Base-by-base conservation (phyloP, 441 rosid species). In the Raphanus hybrid region DNA sequence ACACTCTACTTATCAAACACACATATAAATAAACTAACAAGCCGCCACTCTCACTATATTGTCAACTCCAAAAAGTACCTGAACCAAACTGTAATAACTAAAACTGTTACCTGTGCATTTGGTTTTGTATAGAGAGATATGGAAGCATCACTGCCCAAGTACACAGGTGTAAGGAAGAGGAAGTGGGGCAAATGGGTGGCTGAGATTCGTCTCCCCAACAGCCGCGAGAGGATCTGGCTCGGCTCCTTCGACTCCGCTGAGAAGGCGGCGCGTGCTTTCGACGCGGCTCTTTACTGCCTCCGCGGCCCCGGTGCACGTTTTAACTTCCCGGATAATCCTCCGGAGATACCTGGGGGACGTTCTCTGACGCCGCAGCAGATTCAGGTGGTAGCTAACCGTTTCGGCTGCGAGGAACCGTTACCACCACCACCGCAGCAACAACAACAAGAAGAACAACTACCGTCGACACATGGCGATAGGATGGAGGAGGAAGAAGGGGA, bases 111-210 rank as follows among this genome's bases (percentile, higher is more conserved):
- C 29, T 26, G 6, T 67, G 48, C 72, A 57, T 66, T 66, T 52
- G 29, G 57, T 14, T 71, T 41, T 23, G 10, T 60, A n/a, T 23
- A 67, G 8, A 67, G 8, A 35, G 52, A 65, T 0, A 79, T 74
- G 71, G 71, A 79, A 29, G 52, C 78, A 35, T 64, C 63, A 34
- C 64, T 78, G 14, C 82, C 87, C 0, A 89, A 88, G 82, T 93
- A 88, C 85, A 93, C 81, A 14, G 98, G 98, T 3, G 97, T 93
- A 8, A 37, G 97, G 27, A 89, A 88, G 91, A 71, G 98, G 73
- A 92, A 90, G 75, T 92, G 98, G 98, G 97, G 98, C 0, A 93
- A 89, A 65, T 93, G 93, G 93, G 98, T 93, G 76, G 91, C 97
- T 2, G 98, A 94, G 82, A 89, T 94, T 69, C 84, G 98, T 73